Percentiles rank a stretch among this genome's conserved stretches.
These are phyloP conservation scores for Gracilaria domingensis DNA, from an alignment of 23 red algal species.

Conservation along the genomic window DNA sequence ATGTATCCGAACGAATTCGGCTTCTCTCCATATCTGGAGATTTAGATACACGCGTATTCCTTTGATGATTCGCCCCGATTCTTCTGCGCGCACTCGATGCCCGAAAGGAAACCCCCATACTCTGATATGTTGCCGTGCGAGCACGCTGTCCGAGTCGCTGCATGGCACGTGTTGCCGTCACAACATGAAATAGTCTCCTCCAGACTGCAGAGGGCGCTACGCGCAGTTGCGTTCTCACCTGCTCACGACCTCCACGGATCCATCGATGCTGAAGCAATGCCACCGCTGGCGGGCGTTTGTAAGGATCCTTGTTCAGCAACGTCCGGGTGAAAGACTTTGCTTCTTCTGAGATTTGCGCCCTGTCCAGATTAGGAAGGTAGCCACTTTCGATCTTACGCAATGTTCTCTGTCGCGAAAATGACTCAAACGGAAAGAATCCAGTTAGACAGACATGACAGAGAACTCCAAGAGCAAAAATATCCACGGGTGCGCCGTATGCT, in stretches of 20 bases:
- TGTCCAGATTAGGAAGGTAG: not conserved
- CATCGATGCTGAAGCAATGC: conserved; percentile 56
- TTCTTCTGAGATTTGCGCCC: conserved; percentile 22
- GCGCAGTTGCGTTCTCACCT: not conserved
- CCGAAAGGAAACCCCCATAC: not conserved
- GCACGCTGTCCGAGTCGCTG: conserved; percentile 16
- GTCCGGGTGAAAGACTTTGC: conserved; percentile 31
- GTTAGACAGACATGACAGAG: conserved; percentile 55
- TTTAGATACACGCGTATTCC: not conserved
- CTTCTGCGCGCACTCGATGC: not conserved
- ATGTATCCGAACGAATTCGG: conserved; percentile 5
- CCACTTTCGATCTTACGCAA: conserved; percentile 20
- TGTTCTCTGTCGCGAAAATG: not conserved
- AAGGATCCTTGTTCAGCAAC: conserved; percentile 36
- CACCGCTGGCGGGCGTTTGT: conserved; percentile 38
- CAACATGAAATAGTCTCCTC: conserved; percentile 23
- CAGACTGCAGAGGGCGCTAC: not conserved
- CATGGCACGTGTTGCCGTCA: conserved; percentile 12
- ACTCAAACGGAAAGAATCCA: conserved; percentile 44
- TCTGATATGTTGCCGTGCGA: not conserved
- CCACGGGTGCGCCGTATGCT: conserved; percentile 49
- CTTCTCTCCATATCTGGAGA: not conserved
- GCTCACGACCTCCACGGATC: conserved; percentile 8
- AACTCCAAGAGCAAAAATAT: conserved; percentile 54
- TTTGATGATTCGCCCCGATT: not conserved